These are phyloP conservation scores for Amaranthus hypochondriacus DNA, from an alignment of 148 eudicot genomes.

Conservation along the genomic window DNA sequence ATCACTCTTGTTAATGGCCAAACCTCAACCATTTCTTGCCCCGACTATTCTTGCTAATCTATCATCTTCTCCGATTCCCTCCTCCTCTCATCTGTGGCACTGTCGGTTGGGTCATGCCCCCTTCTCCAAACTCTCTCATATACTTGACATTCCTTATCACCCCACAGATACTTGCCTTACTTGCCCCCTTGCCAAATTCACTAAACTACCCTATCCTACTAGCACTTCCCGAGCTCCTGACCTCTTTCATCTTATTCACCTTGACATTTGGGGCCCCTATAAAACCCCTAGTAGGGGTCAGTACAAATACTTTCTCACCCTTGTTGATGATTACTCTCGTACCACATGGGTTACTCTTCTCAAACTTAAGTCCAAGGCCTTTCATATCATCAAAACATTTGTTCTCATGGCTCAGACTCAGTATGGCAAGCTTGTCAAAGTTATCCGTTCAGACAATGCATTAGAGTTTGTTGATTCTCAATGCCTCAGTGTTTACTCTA, in stretches of 20 bases:
- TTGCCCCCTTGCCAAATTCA: background rate
- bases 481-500: background rate
- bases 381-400: background rate
- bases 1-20: background rate
- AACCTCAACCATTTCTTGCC: background rate
- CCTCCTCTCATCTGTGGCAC: background rate
- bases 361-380: background rate
- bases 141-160: too few relatives aligned
- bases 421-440: background rate
- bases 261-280: conserved; percentile 6
- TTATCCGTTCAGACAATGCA: background rate
- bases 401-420: background rate
- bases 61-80: too few relatives aligned
- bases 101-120: background rate
- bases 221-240: background rate
- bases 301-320: background rate
- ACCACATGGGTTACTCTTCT: background rate
- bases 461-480: background rate
- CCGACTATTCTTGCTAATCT: too few relatives aligned
- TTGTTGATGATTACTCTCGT: conserved; percentile 1
- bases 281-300: too few relatives aligned
- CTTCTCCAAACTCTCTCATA: background rate
- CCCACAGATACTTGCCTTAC: background rate
- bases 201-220: background rate
- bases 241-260: background rate